These are phyloP conservation scores for Rhizopogon vinicolor DNA, from an alignment of 768 basidiomycete species.

Conservation along the genomic window DNA sequence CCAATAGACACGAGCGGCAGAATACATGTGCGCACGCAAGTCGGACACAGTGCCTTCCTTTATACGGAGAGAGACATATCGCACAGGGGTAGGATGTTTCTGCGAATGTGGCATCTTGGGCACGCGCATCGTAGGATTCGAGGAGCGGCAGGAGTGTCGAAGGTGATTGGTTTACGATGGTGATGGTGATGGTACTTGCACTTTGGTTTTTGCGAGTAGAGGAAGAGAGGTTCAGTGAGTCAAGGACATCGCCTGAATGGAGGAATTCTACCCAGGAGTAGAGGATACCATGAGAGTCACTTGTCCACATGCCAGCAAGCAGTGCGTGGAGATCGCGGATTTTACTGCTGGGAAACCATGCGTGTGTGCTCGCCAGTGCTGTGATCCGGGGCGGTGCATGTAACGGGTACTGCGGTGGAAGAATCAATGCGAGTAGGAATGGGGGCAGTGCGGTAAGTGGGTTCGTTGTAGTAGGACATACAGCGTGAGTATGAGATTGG, in stretches of 20 bases:
- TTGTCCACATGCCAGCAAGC: conserved; percentile 55
- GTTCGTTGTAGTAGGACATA: not conserved
- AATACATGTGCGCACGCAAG: conserved; percentile 77
- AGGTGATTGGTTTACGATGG: conserved; percentile 56
- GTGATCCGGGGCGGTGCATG: conserved; percentile 46
- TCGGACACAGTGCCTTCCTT: conserved; percentile 71
- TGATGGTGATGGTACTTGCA: conserved; percentile 16
- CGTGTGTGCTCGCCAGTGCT: conserved; percentile 50
- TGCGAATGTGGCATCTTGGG: conserved; percentile 51
- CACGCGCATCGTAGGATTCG: conserved; percentile 41
- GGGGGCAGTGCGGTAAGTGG: conserved; percentile 58
- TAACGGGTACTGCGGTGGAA: conserved; percentile 55
- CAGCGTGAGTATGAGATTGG: conserved; percentile 3
- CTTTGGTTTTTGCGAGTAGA: conserved; percentile 6
- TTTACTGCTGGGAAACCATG: conserved; percentile 47
- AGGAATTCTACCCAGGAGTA: conserved; percentile 74
- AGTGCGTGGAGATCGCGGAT: conserved; percentile 30
- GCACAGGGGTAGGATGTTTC: conserved; percentile 65
- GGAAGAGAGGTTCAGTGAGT: conserved; percentile 28
- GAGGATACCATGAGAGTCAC: conserved; percentile 51
- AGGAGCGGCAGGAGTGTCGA: conserved; percentile 46
- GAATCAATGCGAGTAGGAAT: conserved; percentile 48
- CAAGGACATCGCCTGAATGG: conserved; percentile 60
- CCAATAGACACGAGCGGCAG: conserved; percentile 73
- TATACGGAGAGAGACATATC: conserved; percentile 70